Evolutionary conservation across 805 yeast species (phyloP), one percentile per base, ranked within the genome.

Genomic region (Wickerhamomyces bovis): DNA sequence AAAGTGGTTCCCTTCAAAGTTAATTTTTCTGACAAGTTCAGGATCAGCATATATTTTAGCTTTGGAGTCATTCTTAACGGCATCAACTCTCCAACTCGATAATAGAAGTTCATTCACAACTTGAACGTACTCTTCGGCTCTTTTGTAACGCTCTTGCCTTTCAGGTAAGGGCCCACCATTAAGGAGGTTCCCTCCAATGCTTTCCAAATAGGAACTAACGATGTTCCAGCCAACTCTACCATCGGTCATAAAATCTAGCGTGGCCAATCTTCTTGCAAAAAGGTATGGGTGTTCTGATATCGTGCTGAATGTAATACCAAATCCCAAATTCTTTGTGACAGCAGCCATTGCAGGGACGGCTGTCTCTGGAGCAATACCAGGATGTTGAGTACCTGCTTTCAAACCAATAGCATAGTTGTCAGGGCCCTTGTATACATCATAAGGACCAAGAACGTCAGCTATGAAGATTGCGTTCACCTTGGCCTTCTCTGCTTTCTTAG

Each of bases 171-270:
- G 47, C 19, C 58, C 64, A 9, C 64, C 66, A 36, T 66, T 64
- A 26, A 67, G 53, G 22, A 67, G 52, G 46, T 68, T 67, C 45
- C 66, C 53, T 3, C 72, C 64, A 5, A 73, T 71, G 52, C 68
- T 61, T 36, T 66, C 68, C 40, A 70, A 54, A 44, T 70, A 68
- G 3, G 71, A 64, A 16, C 70, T 60, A 21, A 70, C 75, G 12
- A 70, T 63, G 49, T 71, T 70, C 75, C 75, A 70, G 31, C 74
- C 75, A 45, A 70, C 54, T 50, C 75, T 59, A 15, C 75, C 75
- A 28, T 61, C 60, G 9, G 72, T 64, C 46, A 71, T 58, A 46
- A 69, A 73, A 46, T 70, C 75, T 43, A 70, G 57, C 0, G 75
- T 63, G 5, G 70, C 67, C 39, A 70, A 51, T 43, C 71, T 58